Evolutionary conservation across 139 green algal genomes (phyloP).

Genomic region (Chlamydomonas schloesseri): DNA sequence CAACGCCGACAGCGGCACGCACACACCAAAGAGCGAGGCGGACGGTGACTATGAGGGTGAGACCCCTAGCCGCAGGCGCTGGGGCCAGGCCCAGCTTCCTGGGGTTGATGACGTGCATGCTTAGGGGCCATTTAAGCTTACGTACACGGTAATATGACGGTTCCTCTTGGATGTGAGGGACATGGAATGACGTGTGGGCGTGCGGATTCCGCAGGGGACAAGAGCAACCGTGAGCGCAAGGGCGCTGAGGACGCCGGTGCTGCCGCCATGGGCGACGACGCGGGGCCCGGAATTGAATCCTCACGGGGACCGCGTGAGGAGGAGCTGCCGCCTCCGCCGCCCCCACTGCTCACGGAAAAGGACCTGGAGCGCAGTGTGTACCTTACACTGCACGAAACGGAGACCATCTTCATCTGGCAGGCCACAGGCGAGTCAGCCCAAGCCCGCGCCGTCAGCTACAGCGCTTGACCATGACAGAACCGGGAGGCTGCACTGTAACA

Average conservation of each 20-base stretch:
- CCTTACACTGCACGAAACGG: constrained; percentile 66
- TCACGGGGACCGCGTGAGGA: background rate
- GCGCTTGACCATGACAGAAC: no score
- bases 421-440: constrained; percentile 50
- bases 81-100: no score
- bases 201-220: background rate
- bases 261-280: constrained; percentile 5
- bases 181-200: no score
- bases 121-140: no score
- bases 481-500: no score
- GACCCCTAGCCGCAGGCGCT: background rate
- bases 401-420: constrained; percentile 64
- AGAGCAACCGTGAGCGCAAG: background rate
- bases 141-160: no score
- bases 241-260: constrained; percentile 22
- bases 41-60: constrained; percentile 42
- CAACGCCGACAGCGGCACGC: constrained; percentile 41
- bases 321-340: background rate
- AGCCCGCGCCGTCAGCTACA: no score
- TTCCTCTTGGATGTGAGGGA: no score
- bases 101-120: no score
- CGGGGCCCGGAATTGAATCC: background rate
- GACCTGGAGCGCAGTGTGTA: constrained; percentile 59
- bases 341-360: constrained; percentile 42
- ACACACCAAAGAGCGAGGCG: constrained; percentile 46